Evolutionary conservation across 2,329 filamentous ascomycete species (phyloP), one percentile per base, ranked within the genome.

Genomic region (Hirsutella rhossiliensis): DNA sequence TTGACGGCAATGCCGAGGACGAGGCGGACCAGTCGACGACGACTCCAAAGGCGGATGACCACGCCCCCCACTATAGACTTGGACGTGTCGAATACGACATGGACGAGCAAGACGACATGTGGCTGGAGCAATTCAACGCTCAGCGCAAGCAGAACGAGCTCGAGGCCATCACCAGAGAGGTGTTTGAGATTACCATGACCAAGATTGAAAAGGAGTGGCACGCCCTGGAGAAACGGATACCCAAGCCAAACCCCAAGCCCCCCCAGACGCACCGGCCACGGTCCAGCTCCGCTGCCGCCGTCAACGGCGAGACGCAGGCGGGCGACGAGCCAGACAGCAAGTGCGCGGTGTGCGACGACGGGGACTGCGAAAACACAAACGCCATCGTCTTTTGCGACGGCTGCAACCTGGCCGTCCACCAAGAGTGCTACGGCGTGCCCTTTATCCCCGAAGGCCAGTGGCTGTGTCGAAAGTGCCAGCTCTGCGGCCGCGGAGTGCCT

Each of bases 161-260:
- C 19, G 87, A 94, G 52, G 73, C 80, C 2, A 92, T 98, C 55
- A 94, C 89, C 41, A 86, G 89, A 18, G 89, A 94, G 49, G 80
- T 96, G 42, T 96, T 98, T 56, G 92, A 98, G 61, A 94, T 97
- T 49, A 94, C 89, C 15, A 94, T 98, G 66, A 98, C 92, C 11
- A 96, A 96, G 62, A 96, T 98, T 47, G 92, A 98, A 63, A 96
- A 96, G 64, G 90, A 97, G 61, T 98, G 92, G 87, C 87, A 97
- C 61, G 85, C 87, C 6, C 70, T 98, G 8, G 92, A 98, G 63
- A 96, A 94, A 68, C 77, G 88, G 48, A 97, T 98, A 58, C 92
- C 92, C 0, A 98, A 98, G 60, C 87, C 89, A 13, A 95, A 95
- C 56, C 90, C 90, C 0, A 96, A 96, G 55, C 89, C 92, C 39